A percentile compares a stretch with the other conserved stretches of the same genome.
Conservation (phyloP, 805 yeast genomes). For the Ascoidea asiatica region DNA sequence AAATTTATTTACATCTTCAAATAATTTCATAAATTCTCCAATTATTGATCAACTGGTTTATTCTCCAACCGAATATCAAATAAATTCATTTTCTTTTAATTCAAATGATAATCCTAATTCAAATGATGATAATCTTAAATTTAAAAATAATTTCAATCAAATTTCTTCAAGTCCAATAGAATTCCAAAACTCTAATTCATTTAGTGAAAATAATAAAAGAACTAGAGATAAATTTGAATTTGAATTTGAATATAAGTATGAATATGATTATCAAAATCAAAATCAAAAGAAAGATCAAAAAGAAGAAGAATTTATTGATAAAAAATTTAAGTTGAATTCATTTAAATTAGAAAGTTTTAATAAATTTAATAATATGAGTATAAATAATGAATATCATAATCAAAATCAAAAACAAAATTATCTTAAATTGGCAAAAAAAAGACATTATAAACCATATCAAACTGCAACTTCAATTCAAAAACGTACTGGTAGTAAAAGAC, state of each 20-base stretch:
- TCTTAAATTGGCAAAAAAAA: slow-evolving; percentile 4
- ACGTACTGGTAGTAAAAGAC: slow-evolving; percentile 10
- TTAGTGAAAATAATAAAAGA: too few relatives aligned
- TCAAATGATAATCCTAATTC: not conserved
- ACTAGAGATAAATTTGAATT: not conserved
- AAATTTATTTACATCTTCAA: not conserved
- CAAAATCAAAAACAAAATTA: not conserved
- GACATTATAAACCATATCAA: slow-evolving; percentile 7
- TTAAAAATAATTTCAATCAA: too few relatives aligned
- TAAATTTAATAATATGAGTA: not conserved
- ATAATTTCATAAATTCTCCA: not conserved
- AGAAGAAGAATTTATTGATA: too few relatives aligned
- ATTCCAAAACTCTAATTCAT: not conserved
- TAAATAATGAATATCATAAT: not conserved
- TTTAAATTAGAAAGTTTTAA: not conserved
- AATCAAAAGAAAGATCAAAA: too few relatives aligned
- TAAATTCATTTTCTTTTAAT: not conserved
- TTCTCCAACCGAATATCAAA: not conserved
- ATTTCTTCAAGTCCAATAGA: not conserved
- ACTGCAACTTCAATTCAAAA: slow-evolving; percentile 6
- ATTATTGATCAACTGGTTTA: not conserved
- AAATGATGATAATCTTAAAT: too few relatives aligned
- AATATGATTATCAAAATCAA: not conserved
- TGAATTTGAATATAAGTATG: too few relatives aligned
- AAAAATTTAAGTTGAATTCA: too few relatives aligned